A percentile compares a stretch with the other conserved stretches of the same genome.
Evolutionary conservation across 2,329 filamentous ascomycete species (phyloP).

Genomic region (Endocalyx cinctus): DNA sequence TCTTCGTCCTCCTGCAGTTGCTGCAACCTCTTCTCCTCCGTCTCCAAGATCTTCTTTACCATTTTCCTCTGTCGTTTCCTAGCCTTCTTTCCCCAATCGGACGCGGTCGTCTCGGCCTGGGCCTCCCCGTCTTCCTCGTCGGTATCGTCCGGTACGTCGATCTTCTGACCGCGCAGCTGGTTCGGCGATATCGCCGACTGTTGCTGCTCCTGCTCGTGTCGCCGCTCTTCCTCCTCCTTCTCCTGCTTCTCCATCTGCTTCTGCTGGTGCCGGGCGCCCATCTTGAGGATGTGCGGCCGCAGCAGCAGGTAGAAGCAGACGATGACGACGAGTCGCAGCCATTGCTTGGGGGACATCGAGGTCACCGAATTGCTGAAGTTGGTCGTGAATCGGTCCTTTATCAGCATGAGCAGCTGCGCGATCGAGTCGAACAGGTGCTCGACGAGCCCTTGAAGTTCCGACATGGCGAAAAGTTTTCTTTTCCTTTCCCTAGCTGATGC

Average conservation of each 20-base stretch:
- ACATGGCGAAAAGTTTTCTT: conserved; percentile 17
- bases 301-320: conserved; percentile 70
- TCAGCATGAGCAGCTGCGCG: conserved; percentile 20
- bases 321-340: conserved; percentile 66
- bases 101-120: conserved; percentile 42
- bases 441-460: conserved; percentile 26
- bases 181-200: conserved; percentile 59
- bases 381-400: conserved; percentile 34
- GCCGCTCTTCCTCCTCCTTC: background rate
- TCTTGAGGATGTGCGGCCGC: conserved; percentile 68
- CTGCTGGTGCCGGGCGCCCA: conserved; percentile 59
- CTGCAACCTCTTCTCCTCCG: conserved; percentile 54
- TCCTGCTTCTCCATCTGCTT: conserved; percentile 55
- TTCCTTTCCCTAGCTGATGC: too few species aligned
- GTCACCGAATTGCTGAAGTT: conserved; percentile 47
- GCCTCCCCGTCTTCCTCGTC: conserved; percentile 32
- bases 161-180: conserved; percentile 54
- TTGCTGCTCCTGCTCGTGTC: conserved; percentile 40
- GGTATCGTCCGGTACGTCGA: conserved; percentile 49
- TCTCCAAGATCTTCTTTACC: conserved; percentile 60
- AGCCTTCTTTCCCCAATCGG: conserved; percentile 67
- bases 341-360: conserved; percentile 47
- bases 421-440: conserved; percentile 24
- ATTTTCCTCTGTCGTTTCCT: conserved; percentile 63
- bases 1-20: conserved; percentile 58